Conservation (phyloP, 345 rosid species). For the Chamaenerion angustifolium region DNA sequence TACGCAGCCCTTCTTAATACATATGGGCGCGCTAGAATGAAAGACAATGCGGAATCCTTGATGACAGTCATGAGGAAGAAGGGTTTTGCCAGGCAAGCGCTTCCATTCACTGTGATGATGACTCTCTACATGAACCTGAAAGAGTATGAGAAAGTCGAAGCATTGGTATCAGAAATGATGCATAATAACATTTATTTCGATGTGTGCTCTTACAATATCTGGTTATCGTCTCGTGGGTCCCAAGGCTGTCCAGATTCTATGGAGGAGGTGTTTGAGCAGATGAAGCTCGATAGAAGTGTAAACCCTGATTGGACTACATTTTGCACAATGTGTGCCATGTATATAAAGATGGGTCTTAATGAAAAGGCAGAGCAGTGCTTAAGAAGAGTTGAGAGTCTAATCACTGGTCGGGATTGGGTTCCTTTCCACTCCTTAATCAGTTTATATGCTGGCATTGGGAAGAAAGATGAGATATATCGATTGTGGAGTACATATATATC, state of each 20-base stretch:
- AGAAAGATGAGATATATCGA: slow-evolving; percentile 56
- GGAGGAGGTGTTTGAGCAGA: slow-evolving; percentile 67
- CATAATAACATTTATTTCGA: slow-evolving; percentile 54
- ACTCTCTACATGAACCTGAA: slow-evolving; percentile 79
- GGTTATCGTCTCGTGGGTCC: slow-evolving; percentile 76
- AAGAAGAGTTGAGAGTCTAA: slow-evolving; percentile 70
- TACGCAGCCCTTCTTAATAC: slow-evolving; percentile 77
- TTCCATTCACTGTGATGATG: slow-evolving; percentile 94
- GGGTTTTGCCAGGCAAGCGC: slow-evolving; percentile 47
- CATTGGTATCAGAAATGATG: slow-evolving; percentile 63
- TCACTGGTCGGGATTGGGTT: slow-evolving; percentile 63
- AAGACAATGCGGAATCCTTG: slow-evolving; percentile 62
- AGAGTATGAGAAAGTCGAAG: slow-evolving; percentile 61
- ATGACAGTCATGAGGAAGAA: slow-evolving; percentile 52
- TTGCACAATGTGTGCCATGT: slow-evolving; percentile 85
- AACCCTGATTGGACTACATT: slow-evolving; percentile 86
- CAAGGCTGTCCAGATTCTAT: slow-evolving; percentile 53
- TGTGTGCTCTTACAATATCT: slow-evolving; percentile 80
- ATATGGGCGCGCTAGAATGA: slow-evolving; percentile 45
- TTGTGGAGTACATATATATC: slow-evolving; percentile 77
- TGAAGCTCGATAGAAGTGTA: slow-evolving; percentile 45
- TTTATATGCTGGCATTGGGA: slow-evolving; percentile 62
- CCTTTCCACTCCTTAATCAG: slow-evolving; percentile 85
- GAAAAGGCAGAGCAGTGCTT: slow-evolving; percentile 81
- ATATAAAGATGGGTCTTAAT: slow-evolving; percentile 53